Percentiles rank a stretch among this genome's conserved stretches.
phyloP scores from a whole-genome alignment of 2,329 filamentous ascomycete genomes.

The Colletotrichum tamarilloi region DNA sequence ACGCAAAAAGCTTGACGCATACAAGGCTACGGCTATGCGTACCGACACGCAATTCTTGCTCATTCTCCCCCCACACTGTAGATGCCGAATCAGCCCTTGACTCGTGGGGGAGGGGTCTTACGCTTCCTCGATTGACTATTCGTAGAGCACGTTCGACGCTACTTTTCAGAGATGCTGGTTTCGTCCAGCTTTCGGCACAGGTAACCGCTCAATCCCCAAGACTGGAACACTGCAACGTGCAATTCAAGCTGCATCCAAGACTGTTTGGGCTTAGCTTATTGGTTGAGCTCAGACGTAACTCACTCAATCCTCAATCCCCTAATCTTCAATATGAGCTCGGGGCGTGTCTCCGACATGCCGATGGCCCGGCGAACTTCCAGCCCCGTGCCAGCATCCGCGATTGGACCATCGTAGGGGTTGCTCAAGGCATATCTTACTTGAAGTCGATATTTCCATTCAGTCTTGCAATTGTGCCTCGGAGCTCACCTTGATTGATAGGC shows the following conservation, averaged over 20 bases:
- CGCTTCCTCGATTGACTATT: neutral
- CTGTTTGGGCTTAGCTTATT: neutral
- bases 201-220: neutral
- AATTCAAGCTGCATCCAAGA: neutral
- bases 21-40: neutral
- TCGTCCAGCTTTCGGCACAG: neutral
- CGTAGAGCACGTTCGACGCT: neutral
- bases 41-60: neutral
- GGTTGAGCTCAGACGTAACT: conserved; percentile 2
- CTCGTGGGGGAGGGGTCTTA: neutral
- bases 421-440: neutral
- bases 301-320: neutral
- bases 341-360: conserved; percentile 4
- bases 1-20: conserved; percentile 25
- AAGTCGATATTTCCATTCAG: neutral
- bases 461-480: neutral
- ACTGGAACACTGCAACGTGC: neutral
- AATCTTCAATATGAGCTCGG: neutral
- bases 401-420: neutral
- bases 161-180: neutral
- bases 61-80: conserved; percentile 8
- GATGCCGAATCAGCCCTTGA: neutral
- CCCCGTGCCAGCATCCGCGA: neutral
- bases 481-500: neutral
- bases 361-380: neutral